Evolutionary conservation across 768 basidiomycete genomes (phyloP), one percentile per base, ranked within the genome.

Genomic region (Podaxis rugospora): DNA sequence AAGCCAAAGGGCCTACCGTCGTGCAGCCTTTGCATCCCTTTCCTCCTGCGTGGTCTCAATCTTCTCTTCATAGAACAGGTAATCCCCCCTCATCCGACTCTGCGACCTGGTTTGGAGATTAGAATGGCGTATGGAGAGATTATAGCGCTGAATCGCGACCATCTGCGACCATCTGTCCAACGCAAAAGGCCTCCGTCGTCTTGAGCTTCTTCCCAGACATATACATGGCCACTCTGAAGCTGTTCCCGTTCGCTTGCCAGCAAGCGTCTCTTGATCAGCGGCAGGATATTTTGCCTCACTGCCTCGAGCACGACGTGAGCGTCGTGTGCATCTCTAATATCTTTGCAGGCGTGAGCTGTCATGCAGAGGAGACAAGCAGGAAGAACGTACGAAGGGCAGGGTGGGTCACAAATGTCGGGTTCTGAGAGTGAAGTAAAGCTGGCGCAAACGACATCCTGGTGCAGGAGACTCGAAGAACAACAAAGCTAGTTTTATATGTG

Each of bases 141-240:
- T 16, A 32, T 32, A 37, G 16, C 51, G 55, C 18, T 42, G 21
- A 36, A 55, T 27, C 23, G 59, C 75, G 51, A 86, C 90, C 90
- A 92, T 74, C 90, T 77, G 64, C 89, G 78, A 13, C 90, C 90
- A 68, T 92, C 90, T 16, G 90, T 92, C 90, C 90, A 92, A 25
- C 90, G 80, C 60, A 91, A 76, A 39, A 90, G 74, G 16, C 78
- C 77, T 5, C 84, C 85, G 52, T 87, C 87, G 52, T 90, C 90
- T 64, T 88, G 89, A 3, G 89, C 88, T 70, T 92, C 90, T 66
- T 92, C 90, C 90, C 90, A 92, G 40, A 92, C 90, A 66, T 90
- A 92, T 44, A 92, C 82, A 62, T 91, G 88, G 1, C 90, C 90
- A 54, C 89, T 88, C 40, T 70, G 69, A 4, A 92, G 76, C 44